Percentiles rank a stretch among this genome's conserved stretches.
phyloP scores from a whole-genome alignment of 768 basidiomycete genomes.

The Tylopilus rubrobrunneus region DNA sequence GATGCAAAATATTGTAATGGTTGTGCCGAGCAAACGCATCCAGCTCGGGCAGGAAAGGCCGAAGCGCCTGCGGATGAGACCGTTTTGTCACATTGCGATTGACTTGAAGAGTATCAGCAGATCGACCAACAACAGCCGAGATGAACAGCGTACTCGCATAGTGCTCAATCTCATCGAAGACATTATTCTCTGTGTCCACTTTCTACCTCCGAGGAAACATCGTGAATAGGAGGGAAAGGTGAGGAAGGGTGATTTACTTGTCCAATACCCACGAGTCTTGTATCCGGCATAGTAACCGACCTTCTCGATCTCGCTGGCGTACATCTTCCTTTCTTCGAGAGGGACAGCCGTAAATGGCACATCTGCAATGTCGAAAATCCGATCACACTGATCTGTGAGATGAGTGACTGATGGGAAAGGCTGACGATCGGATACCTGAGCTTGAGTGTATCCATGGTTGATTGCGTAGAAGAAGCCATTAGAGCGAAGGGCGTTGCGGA shows the following conservation, averaged over 20 bases:
- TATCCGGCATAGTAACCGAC: constrained; percentile 48
- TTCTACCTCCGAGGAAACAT: constrained; percentile 35
- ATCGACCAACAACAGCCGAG: not conserved
- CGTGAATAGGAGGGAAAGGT: not conserved
- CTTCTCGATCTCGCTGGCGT: constrained; percentile 36
- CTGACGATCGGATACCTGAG: constrained; percentile 22
- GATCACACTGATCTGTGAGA: constrained; percentile 33
- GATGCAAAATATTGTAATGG: constrained; percentile 47
- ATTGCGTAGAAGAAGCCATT: constrained; percentile 41
- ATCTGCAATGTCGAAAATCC: constrained; percentile 48
- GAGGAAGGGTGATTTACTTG: constrained; percentile 13
- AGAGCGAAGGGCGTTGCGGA: constrained; percentile 43
- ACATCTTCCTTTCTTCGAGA: constrained; percentile 39
- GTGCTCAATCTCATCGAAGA: constrained; percentile 60
- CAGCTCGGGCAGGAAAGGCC: constrained; percentile 50
- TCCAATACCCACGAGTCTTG: constrained; percentile 48
- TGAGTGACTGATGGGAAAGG: constrained; percentile 10
- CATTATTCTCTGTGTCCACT: constrained; percentile 45
- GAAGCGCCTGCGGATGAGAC: constrained; percentile 44
- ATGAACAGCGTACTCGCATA: constrained; percentile 45
- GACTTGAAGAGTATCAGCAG: constrained; percentile 30
- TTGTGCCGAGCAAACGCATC: constrained; percentile 47
- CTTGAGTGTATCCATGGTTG: constrained; percentile 37
- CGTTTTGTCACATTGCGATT: constrained; percentile 42
- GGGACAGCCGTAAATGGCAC: constrained; percentile 40